These are phyloP conservation scores for Simmondsia chinensis DNA, from an alignment of 148 eudicot species.

Conservation along the genomic window DNA sequence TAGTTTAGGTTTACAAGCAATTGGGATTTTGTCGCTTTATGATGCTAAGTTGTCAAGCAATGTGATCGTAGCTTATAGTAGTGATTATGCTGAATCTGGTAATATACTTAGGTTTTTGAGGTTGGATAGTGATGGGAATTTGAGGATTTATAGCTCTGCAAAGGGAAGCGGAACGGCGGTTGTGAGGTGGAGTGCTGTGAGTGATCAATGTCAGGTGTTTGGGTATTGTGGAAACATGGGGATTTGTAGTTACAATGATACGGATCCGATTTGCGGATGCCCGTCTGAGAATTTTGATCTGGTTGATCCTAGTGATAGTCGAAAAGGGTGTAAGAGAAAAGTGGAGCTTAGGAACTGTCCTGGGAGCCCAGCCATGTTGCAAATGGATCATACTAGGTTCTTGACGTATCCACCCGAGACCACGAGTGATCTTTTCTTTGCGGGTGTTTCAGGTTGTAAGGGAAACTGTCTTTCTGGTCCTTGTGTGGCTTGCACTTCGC, in stretches of 20 bases:
- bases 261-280: conserved; percentile 53
- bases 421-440: conserved; percentile 14
- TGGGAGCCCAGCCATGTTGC: conserved; percentile 34
- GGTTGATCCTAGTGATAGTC: conserved; percentile 32
- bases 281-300: conserved; percentile 61
- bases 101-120: conserved; percentile 39
- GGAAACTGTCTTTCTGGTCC: conserved; percentile 36
- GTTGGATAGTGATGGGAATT: conserved; percentile 64
- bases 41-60: conserved; percentile 27
- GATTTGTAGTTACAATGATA: conserved; percentile 55
- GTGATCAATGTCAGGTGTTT: conserved; percentile 62
- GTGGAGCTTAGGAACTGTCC: conserved; percentile 42
- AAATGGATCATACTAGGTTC: conserved; percentile 48
- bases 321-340: conserved; percentile 69
- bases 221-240: conserved; percentile 80
- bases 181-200: conserved; percentile 53
- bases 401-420: conserved; percentile 58
- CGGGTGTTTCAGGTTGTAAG: conserved; percentile 38
- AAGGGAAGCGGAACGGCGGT: conserved; percentile 13
- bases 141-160: conserved; percentile 52
- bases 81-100: conserved; percentile 51
- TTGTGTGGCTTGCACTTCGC: conserved; percentile 51
- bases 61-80: conserved; percentile 38
- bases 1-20: conserved; percentile 25
- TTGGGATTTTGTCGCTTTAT: conserved; percentile 37